Evolutionary conservation across 1,284 basidiomycete genomes (phyloP), one percentile per base, ranked within the genome.

Genomic region (Cryptococcus sp.): DNA sequence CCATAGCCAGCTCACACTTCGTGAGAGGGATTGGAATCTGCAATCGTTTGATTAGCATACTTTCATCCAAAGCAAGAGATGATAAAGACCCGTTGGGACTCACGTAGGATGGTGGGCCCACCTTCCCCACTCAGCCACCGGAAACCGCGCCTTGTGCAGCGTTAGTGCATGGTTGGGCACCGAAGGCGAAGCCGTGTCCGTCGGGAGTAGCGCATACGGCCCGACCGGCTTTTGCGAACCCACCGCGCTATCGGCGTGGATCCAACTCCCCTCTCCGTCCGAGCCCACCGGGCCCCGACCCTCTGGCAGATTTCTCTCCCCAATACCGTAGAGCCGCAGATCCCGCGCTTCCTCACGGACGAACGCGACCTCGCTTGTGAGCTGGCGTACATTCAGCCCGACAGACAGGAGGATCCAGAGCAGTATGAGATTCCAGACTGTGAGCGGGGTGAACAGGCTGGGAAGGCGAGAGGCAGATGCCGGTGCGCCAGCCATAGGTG

Each of bases 321-420:
- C 12, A 36, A 16, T 37, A 21, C 59, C 58, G 47, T 72, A 70
- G 44, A 64, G 16, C 24, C 72, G 56, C 48, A 74, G 49, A 63
- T 76, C 73, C 28, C 59, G 62, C 15, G 68, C 54, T 50, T 76
- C 73, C 33, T 71, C 69, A 6, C 59, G 65, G 1, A 74, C 64
- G 46, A 68, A 73, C 6, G 66, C 61, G 4, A 74, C 61, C 47
- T 76, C 71, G 46, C 52, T 61, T n/a, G 67, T 56, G 5, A 76
- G 49, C 15, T 65, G 42, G 46, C 73, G 67, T 12, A 76, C 59
- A 46, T 71, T 68, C 44, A 64, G 61, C 3, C 56, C 67, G 23
- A 72, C 56, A 4, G 71, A 73, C 6, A 71, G 40, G 0, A 73
- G 36, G 2, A 71, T 49, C 59, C 65, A 74, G 8, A 72, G 46